Evolutionary conservation across 306 rosid species (phyloP).

Genomic region (Amphicarpaea edgeworthii): DNA sequence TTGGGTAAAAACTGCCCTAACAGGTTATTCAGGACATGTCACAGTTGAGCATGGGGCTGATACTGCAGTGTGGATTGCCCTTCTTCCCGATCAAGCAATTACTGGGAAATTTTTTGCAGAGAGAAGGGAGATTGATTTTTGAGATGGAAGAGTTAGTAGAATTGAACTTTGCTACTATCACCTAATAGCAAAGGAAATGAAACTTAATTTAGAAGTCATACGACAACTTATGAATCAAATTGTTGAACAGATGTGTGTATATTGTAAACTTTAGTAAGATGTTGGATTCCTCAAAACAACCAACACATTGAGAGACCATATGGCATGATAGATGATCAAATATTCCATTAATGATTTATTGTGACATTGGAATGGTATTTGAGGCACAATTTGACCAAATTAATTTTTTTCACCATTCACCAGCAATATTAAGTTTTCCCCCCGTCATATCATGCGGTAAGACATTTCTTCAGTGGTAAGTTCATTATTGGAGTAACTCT

Average conservation of each 20-base stretch:
- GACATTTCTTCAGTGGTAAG: background rate
- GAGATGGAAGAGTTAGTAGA: constrained; percentile 12
- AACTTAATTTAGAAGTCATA: background rate
- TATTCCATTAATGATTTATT: background rate
- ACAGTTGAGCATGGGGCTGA: constrained; percentile 91
- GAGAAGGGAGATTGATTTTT: constrained; percentile 83
- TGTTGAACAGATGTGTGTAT: no score
- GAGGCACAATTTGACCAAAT: constrained; percentile 18
- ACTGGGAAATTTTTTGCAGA: constrained; percentile 89
- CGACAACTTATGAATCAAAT: no score
- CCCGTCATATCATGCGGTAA: background rate
- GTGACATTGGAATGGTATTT: constrained; percentile 16
- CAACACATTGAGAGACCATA: background rate
- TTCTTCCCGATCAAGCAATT: constrained; percentile 84
- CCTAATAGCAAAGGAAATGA: constrained; percentile 6
- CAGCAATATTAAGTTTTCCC: constrained; percentile 20
- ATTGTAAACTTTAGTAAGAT: no score
- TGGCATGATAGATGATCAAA: constrained; percentile 28
- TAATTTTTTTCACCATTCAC: background rate
- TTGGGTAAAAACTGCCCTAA: constrained; percentile 93
- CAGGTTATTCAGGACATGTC: constrained; percentile 82
- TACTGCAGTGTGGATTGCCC: constrained; percentile 93
- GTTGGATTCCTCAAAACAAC: no score
- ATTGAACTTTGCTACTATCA: background rate
- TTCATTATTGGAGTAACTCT: constrained; percentile 25